Percentiles rank a stretch among this genome's conserved stretches.
phyloP scores from a whole-genome alignment of 352 stramenopile genomes.

The Paralagenidium karlingii region DNA sequence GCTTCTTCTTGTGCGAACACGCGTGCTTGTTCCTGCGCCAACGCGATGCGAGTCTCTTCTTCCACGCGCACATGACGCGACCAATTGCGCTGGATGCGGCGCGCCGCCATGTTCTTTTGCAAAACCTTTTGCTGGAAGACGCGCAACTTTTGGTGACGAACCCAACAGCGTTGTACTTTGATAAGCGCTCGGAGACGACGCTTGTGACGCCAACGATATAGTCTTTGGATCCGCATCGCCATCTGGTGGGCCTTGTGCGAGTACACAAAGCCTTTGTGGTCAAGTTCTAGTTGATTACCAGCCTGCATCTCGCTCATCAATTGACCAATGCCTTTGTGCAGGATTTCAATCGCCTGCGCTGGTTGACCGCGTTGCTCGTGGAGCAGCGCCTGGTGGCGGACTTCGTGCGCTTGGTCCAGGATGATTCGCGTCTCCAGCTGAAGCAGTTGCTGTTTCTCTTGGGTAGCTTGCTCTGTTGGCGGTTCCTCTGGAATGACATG shows the following conservation, averaged over 20 bases:
- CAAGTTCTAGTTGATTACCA: constrained; percentile 16
- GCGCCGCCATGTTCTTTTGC: no score
- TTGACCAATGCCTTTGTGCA: constrained; percentile 31
- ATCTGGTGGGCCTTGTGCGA: constrained; percentile 19
- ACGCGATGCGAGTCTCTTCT: no score
- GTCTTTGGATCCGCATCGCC: constrained; percentile 20
- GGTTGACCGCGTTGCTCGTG: constrained; percentile 12
- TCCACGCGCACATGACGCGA: no score
- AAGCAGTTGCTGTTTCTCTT: not conserved
- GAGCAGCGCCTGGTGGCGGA: constrained; percentile 5
- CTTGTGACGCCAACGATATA: no score
- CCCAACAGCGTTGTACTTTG: no score
- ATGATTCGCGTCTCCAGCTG: not conserved
- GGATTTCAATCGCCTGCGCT: constrained; percentile 20
- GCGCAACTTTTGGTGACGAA: no score
- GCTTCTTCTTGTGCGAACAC: no score
- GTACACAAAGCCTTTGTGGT: constrained; percentile 24
- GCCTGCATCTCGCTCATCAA: constrained; percentile 23
- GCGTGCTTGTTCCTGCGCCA: no score
- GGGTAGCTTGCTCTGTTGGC: not conserved
- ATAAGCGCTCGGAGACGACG: no score
- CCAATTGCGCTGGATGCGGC: no score
- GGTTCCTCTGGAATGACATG: not conserved
- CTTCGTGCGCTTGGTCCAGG: constrained; percentile 9
- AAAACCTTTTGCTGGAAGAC: no score